Evolutionary conservation across 257 asterid species (phyloP).

Genomic region (Gynochthodes officinalis): DNA sequence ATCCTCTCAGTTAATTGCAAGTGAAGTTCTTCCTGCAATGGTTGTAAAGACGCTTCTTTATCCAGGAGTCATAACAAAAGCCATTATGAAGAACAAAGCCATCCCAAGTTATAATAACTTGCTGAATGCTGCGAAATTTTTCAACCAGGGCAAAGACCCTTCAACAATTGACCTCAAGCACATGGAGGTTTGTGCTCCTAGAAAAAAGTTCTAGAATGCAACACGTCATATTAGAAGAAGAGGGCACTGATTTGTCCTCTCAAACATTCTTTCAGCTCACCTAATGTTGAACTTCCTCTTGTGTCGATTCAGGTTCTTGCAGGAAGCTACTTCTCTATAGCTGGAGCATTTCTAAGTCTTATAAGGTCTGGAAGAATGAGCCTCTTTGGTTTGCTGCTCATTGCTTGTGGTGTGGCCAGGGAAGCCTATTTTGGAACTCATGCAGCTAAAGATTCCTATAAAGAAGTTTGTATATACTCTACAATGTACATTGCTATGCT

Average conservation of each 20-base stretch:
- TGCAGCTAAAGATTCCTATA: conserved; percentile 12
- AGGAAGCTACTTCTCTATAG: conserved; percentile 61
- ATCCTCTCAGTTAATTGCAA: conserved; percentile 39
- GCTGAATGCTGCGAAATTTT: conserved; percentile 30
- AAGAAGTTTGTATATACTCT: conserved; percentile 30
- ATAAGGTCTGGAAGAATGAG: conserved; percentile 46
- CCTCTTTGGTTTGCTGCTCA: conserved; percentile 42
- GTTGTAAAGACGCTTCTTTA: conserved; percentile 46
- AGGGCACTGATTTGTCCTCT: neutral
- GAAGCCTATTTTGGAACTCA: conserved; percentile 25
- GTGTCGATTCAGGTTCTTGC: conserved; percentile 40
- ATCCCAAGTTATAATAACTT: conserved; percentile 38
- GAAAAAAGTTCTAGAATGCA: neutral
- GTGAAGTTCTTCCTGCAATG: conserved; percentile 35
- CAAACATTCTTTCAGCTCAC: neutral
- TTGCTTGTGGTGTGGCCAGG: conserved; percentile 48
- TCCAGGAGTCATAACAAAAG: conserved; percentile 52
- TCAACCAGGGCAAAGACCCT: conserved; percentile 16
- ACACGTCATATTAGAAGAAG: neutral
- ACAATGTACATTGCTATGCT: conserved; percentile 43
- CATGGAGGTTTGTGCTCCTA: conserved; percentile 49
- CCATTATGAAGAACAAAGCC: conserved; percentile 25
- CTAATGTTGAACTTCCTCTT: neutral
- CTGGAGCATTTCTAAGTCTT: conserved; percentile 57
- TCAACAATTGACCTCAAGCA: conserved; percentile 42